Evolutionary conservation across 495 filamentous ascomycete genomes (phyloP).

Genomic region (Xanthoparmelia taractica): DNA sequence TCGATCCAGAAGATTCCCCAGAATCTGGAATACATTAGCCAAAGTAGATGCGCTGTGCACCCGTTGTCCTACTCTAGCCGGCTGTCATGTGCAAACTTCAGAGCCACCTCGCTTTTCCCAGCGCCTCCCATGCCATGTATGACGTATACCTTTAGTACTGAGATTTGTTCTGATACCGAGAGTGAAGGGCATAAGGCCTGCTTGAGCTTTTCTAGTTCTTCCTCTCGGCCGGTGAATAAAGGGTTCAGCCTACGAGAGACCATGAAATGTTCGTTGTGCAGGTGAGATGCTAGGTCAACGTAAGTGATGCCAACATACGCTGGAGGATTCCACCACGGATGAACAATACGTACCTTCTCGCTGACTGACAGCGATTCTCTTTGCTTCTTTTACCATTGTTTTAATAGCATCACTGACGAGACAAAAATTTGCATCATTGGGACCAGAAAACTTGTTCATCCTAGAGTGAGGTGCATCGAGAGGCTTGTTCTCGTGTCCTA

Average conservation of each 20-base stretch:
- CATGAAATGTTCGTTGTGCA: neutral
- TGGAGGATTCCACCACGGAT: neutral
- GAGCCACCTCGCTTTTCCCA: neutral
- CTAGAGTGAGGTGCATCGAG: neutral
- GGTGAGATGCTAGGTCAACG: neutral
- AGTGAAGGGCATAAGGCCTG: neutral
- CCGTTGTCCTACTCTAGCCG: neutral
- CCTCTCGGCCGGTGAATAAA: neutral
- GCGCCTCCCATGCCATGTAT: neutral
- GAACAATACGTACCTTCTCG: neutral
- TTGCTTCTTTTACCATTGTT: neutral
- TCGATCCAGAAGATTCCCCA: conserved; percentile 1
- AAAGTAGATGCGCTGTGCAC: neutral
- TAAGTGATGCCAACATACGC: neutral
- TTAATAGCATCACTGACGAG: neutral
- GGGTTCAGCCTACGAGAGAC: neutral
- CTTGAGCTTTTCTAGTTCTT: neutral
- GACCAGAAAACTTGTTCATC: neutral
- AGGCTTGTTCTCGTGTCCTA: neutral
- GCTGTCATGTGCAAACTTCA: neutral
- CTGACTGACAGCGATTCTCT: neutral
- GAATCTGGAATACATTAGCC: neutral
- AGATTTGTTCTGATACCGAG: neutral
- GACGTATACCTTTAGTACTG: neutral
- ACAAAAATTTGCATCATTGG: neutral